Conservation (phyloP, 495 filamentous ascomycete genomes). For the Penicillium cosmopolitanum region DNA sequence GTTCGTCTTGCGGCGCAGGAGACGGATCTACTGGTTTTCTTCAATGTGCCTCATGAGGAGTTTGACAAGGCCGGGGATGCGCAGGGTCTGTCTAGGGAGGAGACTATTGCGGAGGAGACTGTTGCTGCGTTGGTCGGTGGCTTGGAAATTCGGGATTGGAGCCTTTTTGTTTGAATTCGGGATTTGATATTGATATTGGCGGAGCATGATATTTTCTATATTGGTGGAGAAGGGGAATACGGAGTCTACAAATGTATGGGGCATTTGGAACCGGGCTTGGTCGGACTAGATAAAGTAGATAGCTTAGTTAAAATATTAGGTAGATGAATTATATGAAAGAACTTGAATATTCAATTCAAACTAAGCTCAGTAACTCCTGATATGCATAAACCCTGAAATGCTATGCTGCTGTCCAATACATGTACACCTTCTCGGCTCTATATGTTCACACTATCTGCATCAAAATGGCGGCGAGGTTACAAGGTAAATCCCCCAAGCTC, state of each 20-base stretch:
- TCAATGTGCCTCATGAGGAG: constrained; percentile 86
- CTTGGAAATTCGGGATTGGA: constrained; percentile 82
- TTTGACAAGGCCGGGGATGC: constrained; percentile 51
- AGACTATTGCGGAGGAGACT: constrained; percentile 65
- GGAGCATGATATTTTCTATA: not conserved
- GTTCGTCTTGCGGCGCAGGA: constrained; percentile 72
- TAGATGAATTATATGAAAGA: constrained; percentile 1
- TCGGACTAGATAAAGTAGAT: not conserved
- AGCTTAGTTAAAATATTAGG: not conserved
- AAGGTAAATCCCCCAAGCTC: constrained; percentile 19
- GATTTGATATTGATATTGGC: not conserved
- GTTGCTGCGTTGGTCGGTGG: constrained; percentile 65
- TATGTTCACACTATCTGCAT: not conserved
- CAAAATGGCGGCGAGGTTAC: not conserved
- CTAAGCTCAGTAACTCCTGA: not conserved
- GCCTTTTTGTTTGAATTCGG: constrained; percentile 62
- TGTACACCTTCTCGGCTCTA: not conserved
- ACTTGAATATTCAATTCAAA: not conserved
- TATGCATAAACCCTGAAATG: not conserved
- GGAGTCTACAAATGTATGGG: too few species aligned
- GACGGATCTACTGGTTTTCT: constrained; percentile 85
- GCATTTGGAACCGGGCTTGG: too few species aligned
- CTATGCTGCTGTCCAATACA: not conserved
- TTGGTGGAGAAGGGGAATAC: not conserved
- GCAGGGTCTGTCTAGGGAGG: constrained; percentile 52